phyloP scores from a whole-genome alignment of 768 basidiomycete species.

The Dioszegia crocea region DNA sequence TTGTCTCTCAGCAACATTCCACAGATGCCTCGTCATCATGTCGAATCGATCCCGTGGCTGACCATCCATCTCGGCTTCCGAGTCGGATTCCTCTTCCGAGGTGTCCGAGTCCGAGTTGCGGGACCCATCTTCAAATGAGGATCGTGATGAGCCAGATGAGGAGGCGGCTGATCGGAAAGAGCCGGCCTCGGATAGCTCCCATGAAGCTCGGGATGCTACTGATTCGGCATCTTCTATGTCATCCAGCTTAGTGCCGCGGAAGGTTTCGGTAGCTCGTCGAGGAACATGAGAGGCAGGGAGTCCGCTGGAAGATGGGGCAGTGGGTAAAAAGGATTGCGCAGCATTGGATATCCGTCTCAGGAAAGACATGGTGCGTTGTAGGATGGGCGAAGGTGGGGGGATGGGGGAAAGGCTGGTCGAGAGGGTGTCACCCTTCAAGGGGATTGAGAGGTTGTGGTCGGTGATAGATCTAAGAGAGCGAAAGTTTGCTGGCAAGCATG shows the following conservation, averaged over 20 bases:
- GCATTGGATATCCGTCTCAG: constrained; percentile 39
- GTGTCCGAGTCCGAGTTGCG: constrained; percentile 10
- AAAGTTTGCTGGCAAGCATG: neutral
- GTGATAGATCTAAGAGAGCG: too few species aligned
- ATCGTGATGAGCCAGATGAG: constrained; percentile 8
- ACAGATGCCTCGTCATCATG: constrained; percentile 46
- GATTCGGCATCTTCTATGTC: constrained; percentile 20
- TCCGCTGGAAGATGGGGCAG: constrained; percentile 24
- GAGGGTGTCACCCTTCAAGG: neutral
- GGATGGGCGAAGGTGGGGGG: too few species aligned
- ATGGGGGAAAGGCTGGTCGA: neutral
- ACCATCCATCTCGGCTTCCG: constrained; percentile 23
- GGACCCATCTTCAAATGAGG: constrained; percentile 9
- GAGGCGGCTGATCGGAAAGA: constrained; percentile 19
- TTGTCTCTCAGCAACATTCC: constrained; percentile 34
- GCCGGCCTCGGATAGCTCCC: constrained; percentile 38
- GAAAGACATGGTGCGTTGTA: constrained; percentile 31
- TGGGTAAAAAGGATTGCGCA: constrained; percentile 25
- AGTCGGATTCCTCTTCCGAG: constrained; percentile 16
- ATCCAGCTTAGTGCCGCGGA: constrained; percentile 3
- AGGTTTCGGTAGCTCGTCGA: constrained; percentile 35
- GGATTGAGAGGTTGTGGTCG: too few species aligned
- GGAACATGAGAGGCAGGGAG: constrained; percentile 27
- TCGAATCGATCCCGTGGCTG: constrained; percentile 31
- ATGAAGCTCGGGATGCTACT: constrained; percentile 30